Base-by-base conservation (phyloP, 768 basidiomycete species). In the Paxillus rubicundulus region DNA sequence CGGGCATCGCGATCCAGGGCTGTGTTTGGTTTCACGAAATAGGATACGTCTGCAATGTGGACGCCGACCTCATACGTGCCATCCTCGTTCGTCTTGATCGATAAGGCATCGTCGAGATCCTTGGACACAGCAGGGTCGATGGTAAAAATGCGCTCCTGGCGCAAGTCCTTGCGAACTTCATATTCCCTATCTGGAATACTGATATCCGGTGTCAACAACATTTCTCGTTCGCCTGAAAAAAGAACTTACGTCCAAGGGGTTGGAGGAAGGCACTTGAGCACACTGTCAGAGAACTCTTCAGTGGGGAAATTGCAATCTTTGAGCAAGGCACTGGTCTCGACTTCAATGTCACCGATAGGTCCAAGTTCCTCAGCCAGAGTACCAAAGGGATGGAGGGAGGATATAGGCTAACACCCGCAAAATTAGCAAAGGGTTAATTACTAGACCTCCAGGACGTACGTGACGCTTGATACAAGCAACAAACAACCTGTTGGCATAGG, bases 301-400 rank as follows among this genome's bases (percentile, higher is more conserved):
- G 92, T 90, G 2, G 96, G 92, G 85, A 98, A 98, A 72, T 98
- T 98, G 78, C 94, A 98, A 69, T 99, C 97, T 71, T 98, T 98
- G 58, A 99, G 77, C 54, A 99, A 76, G 8, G 97, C 97, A 55
- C 92, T 95, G 5, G 96, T 98, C 72, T 99, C 97, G 8, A 97
- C 94, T 71, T 98, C 94, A 47, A 96, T 86, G 59, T 99, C 92
- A n/a, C 97, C 97, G 55, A 99, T 99, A 17, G 94, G 88, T 41
- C 97, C 97, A 45, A 99, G 81, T 68, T 99, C 95, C 69, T 99
- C 97, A 21, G 98, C 97, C 36, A 99, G 75, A 17, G 96, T 98
- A 50, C 97, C 97, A 69, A 99, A 99, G 9, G 97, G 97, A 80
- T 98, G 97, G 14, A 99, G 81, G 36, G 96, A 98, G 60, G 92